These are phyloP conservation scores for Gossypium turneri DNA, from an alignment of 345 rosid genomes.

Conservation along the genomic window DNA sequence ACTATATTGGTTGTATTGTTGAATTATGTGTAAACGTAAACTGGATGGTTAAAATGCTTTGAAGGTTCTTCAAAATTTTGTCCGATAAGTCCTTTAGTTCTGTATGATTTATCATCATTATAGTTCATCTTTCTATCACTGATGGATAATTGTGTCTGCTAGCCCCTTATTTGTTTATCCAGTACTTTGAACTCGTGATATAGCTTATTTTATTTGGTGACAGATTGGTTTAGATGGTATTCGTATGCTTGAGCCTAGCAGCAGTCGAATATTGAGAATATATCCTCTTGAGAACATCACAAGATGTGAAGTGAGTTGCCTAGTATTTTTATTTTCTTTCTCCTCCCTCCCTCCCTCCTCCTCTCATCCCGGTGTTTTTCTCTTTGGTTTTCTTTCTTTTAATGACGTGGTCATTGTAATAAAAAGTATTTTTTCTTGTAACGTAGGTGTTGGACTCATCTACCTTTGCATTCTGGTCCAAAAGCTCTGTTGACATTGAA, in stretches of 20 bases:
- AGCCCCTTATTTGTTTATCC: neutral
- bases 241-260: conserved; percentile 91
- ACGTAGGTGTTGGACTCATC: conserved; percentile 72
- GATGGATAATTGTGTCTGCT: neutral
- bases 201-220: conserved; percentile 7
- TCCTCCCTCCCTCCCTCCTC: neutral
- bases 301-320: conserved; percentile 76
- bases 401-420: neutral
- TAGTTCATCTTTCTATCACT: neutral
- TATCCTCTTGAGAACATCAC: conserved; percentile 93
- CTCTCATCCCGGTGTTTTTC: neutral
- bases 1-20: neutral
- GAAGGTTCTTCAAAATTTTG: neutral
- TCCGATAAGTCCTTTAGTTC: neutral
- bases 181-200: neutral
- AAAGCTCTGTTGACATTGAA: conserved; percentile 88
- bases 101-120: neutral
- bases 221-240: conserved; percentile 99
- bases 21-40: neutral
- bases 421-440: neutral
- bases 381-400: neutral
- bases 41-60: conserved; percentile 1
- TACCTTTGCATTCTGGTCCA: conserved; percentile 93
- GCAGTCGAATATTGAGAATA: conserved; percentile 79
- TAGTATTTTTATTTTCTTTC: neutral